A percentile compares a stretch with the other conserved stretches of the same genome.
phyloP scores from a whole-genome alignment of 345 rosid genomes.

The Bretschneidera sinensis region DNA sequence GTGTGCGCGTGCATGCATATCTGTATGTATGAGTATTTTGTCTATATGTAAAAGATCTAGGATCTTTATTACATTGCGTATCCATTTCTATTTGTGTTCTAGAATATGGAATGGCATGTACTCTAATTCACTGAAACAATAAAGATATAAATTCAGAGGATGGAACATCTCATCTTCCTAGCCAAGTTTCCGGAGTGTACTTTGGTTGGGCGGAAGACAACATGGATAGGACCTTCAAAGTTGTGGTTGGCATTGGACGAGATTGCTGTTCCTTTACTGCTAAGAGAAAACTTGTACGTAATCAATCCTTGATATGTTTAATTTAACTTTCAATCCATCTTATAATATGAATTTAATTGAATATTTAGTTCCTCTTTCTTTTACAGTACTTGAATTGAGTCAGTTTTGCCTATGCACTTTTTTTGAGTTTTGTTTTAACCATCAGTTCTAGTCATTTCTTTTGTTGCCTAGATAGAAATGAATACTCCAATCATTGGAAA shows the following conservation, averaged over 20 bases:
- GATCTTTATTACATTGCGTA: neutral
- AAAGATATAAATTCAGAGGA: conserved; percentile 19
- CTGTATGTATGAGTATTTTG: no score
- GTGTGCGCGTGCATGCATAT: no score
- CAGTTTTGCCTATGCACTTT: no score
- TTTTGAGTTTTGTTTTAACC: no score
- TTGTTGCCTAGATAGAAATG: neutral
- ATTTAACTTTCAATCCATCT: neutral
- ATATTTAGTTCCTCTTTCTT: no score
- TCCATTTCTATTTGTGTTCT: neutral
- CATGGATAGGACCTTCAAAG: conserved; percentile 17
- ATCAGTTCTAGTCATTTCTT: neutral
- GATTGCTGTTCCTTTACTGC: neutral
- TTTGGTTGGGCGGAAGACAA: conserved; percentile 33
- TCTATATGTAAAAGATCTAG: no score
- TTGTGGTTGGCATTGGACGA: conserved; percentile 23
- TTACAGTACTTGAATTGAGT: no score
- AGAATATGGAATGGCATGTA: neutral
- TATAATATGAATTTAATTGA: no score
- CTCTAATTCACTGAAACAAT: neutral
- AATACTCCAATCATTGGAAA: neutral
- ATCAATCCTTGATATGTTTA: neutral
- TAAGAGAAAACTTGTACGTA: conserved; percentile 20
- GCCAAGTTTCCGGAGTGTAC: conserved; percentile 32
- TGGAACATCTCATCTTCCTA: conserved; percentile 17